Evolutionary conservation across 768 basidiomycete genomes (phyloP), one percentile per base, ranked within the genome.

Genomic region (Auricularia heimuer): DNA sequence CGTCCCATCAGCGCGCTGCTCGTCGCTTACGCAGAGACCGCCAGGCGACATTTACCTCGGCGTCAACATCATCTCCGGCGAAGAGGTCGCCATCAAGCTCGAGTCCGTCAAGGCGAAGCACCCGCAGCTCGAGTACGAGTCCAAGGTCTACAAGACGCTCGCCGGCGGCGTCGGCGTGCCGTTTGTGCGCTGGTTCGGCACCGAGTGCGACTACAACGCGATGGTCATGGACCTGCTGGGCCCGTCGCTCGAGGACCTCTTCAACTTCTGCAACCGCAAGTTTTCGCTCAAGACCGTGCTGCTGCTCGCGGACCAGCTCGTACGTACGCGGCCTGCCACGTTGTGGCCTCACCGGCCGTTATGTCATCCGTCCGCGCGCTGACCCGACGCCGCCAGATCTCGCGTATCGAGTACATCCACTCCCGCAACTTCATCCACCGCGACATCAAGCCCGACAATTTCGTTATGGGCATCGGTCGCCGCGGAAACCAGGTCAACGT

Each of bases 61-160:
- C 65, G 96, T 97, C 77, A 99, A 98, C 83, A 98, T 99, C 81
- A 98, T 98, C 75, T 98, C 96, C 18, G 96, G 96, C 33, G 97
- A 99, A 76, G 97, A 98, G 75, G 96, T 98, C 67, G 97, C 94
- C 74, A 99, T 99, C 84, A 99, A 99, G 79, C 92, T 99, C 71
- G 97, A 99, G 79, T 98, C 96, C 1, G 94, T 98, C 77, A 99
- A 99, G 78, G 97, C 97, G 70, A 99, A 99, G 77, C 97, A 99
- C 71, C 97, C 97, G n/a, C 97, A 99, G 78, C 89, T 99, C 72
- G 97, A 99, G 77, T 99, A 99, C 74, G 96, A 99, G 78, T 76
- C 78, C 61, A 81, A 81, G 74, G 80, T 81, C 12, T 81, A 82
- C 79, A 98, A 98, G 86, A 94, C 93, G n/a, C 86, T 99, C 62